These are phyloP conservation scores for Anisodus acutangulus DNA, from an alignment of 257 asterid species.

Conservation along the genomic window DNA sequence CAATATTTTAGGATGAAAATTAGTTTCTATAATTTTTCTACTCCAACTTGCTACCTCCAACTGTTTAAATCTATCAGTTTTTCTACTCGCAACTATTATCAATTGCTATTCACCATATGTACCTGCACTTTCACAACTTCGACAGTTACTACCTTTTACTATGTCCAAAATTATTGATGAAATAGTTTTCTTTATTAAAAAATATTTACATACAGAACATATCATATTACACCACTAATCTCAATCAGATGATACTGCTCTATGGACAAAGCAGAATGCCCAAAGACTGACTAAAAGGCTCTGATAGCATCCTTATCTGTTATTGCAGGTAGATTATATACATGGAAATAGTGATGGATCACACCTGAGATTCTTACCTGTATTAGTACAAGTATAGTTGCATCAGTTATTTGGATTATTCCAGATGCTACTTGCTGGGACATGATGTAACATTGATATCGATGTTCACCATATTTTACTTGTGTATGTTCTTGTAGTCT, in stretches of 20 bases:
- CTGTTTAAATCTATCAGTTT: background rate
- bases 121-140: background rate
- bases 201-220: background rate
- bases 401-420: too few relatives aligned
- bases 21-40: background rate
- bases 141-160: background rate
- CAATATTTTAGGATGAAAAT: background rate
- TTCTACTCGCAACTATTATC: background rate
- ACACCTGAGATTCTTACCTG: background rate
- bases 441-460: conserved; percentile 12
- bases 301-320: background rate
- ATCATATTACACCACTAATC: background rate
- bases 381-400: too few relatives aligned
- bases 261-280: conserved; percentile 1
- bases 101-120: background rate
- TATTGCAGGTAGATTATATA: background rate
- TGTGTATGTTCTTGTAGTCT: background rate
- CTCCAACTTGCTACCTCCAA: background rate
- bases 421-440: background rate
- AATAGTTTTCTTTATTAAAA: conserved; percentile 6
- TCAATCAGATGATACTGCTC: conserved; percentile 20
- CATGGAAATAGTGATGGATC: background rate
- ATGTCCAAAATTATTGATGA: background rate
- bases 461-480: background rate
- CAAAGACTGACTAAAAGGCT: background rate